Evolutionary conservation across 1,284 basidiomycete species (phyloP), one percentile per base, ranked within the genome.

Genomic region (Puccinia triticina): DNA sequence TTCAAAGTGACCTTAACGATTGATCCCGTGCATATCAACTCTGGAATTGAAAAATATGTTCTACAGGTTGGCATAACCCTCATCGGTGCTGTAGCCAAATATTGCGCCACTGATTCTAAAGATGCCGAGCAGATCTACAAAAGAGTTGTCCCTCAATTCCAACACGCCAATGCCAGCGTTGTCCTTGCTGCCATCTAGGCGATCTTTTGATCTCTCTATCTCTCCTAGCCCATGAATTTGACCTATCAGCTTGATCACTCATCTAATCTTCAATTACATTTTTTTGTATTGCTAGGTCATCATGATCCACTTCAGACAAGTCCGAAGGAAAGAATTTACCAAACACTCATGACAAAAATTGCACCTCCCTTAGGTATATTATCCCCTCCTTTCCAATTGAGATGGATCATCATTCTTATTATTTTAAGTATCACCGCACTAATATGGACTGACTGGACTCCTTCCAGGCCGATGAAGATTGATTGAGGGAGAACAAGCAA

Each of bases 91-190:
- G 46, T 69, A 37, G 71, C 73, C 48, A 50, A 66, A 79, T 82
- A 71, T 40, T 37, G 48, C 8, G 97, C 97, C 4, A 92, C 95
- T 85, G 90, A 91, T 82, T 91, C 94, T 83, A 89, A 91, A 57
- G 97, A 99, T 86, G 96, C 97, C 18, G 94, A 98, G 88, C 89
- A 94, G 55, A 92, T 99, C 87, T 95, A 93, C 8, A 96, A 99
- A 87, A 92, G 95, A 50, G 93, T 99, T 83, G 91, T 95, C 26
- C 91, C 95, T 61, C 92, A 97, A 85, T 89, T 99, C 26, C 93
- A 95, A 85, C 94, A 96, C 86, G 93, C 94, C 16, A 97, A 96
- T 86, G 95, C 94, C 23, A 94, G 95, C 2, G 94, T 97, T 32
- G 94, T 96, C 14, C 89, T 97, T 66, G 95, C 95, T 10, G 93